phyloP scores from a whole-genome alignment of 2,329 filamentous ascomycete species.

The Botrytis squamosa region DNA sequence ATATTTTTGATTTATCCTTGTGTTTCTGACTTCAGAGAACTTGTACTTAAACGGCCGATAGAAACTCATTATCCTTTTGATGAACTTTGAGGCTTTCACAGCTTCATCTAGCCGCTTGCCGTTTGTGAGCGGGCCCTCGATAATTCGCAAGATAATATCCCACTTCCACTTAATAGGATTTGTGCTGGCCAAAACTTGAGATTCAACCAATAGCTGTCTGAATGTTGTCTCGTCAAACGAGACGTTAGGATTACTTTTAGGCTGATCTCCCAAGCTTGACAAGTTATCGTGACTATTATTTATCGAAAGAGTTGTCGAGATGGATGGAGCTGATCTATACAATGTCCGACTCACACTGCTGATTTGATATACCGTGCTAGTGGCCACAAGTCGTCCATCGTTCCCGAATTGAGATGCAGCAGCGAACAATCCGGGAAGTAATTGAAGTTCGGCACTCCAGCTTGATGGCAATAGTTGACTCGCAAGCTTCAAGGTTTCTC shows the following conservation, averaged over 20 bases:
- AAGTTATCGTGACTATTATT: conserved; percentile 45
- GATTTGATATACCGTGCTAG: conserved; percentile 93
- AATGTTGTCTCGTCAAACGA: conserved; percentile 63
- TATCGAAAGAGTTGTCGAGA: conserved; percentile 30
- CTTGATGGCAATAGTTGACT: conserved; percentile 78
- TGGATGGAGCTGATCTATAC: conserved; percentile 68
- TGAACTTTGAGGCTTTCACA: conserved; percentile 91
- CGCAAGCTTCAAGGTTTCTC: conserved; percentile 86
- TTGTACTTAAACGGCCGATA: conserved; percentile 96
- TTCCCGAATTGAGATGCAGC: conserved; percentile 70
- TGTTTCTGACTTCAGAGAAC: conserved; percentile 87
- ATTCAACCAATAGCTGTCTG: conserved; percentile 68
- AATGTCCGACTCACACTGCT: conserved; percentile 94
- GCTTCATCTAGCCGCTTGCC: conserved; percentile 92
- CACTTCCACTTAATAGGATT: conserved; percentile 98
- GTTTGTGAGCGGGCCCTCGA: conserved; percentile 88
- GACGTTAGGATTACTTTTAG: conserved; percentile 49
- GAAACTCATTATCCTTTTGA: conserved; percentile 91
- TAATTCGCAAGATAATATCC: conserved; percentile 85
- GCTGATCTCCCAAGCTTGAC: conserved; percentile 55
- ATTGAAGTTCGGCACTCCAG: conserved; percentile 81
- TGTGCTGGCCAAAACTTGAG: conserved; percentile 81
- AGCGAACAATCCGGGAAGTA: conserved; percentile 81
- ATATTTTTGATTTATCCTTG: conserved; percentile 91
- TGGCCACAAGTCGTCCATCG: conserved; percentile 75